phyloP scores from a whole-genome alignment of 805 yeast species.

The Starmera dryadoides region DNA sequence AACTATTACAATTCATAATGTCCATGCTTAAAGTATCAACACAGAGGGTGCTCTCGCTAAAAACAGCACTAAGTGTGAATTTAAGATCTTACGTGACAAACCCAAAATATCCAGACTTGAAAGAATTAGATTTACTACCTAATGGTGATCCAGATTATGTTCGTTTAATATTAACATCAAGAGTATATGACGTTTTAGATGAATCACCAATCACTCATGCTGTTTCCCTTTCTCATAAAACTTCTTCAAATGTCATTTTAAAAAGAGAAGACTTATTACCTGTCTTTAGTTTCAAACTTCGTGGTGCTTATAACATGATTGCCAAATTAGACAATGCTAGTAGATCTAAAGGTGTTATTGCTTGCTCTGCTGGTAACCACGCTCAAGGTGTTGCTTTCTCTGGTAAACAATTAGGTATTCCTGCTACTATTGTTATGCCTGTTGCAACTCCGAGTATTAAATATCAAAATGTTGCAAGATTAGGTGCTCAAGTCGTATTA shows the following conservation, averaged over 20 bases:
- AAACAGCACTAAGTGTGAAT: neutral
- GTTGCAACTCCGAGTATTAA: slow-evolving; percentile 94
- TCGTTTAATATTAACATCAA: slow-evolving; percentile 79
- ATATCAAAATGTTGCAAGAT: slow-evolving; percentile 80
- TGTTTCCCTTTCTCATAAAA: slow-evolving; percentile 60
- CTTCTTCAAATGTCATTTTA: slow-evolving; percentile 68
- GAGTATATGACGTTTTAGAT: slow-evolving; percentile 91
- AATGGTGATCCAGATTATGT: slow-evolving; percentile 87
- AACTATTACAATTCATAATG: neutral
- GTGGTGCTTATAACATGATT: slow-evolving; percentile 98
- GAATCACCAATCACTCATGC: slow-evolving; percentile 85
- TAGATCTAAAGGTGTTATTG: slow-evolving; percentile 82
- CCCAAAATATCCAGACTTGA: slow-evolving; percentile 15
- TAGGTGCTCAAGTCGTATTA: slow-evolving; percentile 91
- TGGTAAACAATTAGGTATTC: slow-evolving; percentile 76
- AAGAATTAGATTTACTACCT: slow-evolving; percentile 41
- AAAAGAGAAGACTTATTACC: slow-evolving; percentile 94
- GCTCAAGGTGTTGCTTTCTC: slow-evolving; percentile 98
- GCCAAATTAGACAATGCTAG: slow-evolving; percentile 63
- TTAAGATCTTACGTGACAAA: neutral
- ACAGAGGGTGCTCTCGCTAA: neutral
- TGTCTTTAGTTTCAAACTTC: slow-evolving; percentile 89
- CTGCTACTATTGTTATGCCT: slow-evolving; percentile 98
- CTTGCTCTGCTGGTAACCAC: slow-evolving; percentile 98
- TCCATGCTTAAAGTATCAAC: neutral